Percentiles rank a stretch among this genome's conserved stretches.
phyloP scores from a whole-genome alignment of 1,284 basidiomycete genomes.

The Melampsora larici-populina region DNA sequence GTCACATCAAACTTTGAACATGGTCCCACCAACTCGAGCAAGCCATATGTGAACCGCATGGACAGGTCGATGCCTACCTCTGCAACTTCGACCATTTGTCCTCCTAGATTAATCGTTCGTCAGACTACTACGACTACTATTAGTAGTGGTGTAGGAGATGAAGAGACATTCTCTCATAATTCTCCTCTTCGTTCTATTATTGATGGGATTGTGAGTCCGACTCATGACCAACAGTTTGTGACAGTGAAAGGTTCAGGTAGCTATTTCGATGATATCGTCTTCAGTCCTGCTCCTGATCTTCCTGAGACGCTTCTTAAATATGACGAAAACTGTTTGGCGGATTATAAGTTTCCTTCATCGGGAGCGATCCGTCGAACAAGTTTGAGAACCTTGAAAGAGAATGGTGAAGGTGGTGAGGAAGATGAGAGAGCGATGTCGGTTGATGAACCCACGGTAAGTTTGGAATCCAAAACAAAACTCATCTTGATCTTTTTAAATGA shows the following conservation, averaged over 20 bases:
- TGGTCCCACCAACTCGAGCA: too few species aligned
- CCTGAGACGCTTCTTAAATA: background rate
- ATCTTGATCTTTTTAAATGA: background rate
- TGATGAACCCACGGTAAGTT: slow-evolving; percentile 4
- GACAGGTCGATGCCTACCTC: too few species aligned
- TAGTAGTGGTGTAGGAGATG: background rate
- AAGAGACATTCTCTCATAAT: background rate
- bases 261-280: background rate
- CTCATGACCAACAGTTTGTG: background rate
- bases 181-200: background rate
- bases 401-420: background rate
- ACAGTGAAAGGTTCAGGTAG: background rate
- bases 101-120: background rate
- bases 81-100: too few species aligned
- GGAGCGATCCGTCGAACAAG: background rate
- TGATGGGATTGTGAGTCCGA: background rate
- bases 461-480: background rate
- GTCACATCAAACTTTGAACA: too few species aligned
- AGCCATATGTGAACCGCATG: too few species aligned
- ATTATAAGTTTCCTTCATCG: slow-evolving; percentile 1
- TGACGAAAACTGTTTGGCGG: background rate
- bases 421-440: background rate
- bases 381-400: background rate
- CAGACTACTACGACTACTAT: slow-evolving; percentile 5
- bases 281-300: background rate